Conservation (phyloP, 2,329 filamentous ascomycete genomes). For the Claviceps sp. region DNA sequence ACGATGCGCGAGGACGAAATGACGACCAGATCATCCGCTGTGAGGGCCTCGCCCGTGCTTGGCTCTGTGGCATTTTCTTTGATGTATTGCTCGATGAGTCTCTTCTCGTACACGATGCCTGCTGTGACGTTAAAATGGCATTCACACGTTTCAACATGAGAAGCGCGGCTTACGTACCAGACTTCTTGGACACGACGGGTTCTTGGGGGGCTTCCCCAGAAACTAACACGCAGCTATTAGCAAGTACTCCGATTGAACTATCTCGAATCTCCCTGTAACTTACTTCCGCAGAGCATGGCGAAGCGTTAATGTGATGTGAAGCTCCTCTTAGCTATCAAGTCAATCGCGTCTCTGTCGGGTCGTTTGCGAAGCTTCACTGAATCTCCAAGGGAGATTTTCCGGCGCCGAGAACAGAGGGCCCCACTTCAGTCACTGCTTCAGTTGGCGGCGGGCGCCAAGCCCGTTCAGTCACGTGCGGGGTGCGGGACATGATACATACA, state of each 20-base stretch:
- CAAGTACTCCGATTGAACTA: background rate
- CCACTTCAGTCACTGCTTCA: slow-evolving; percentile 1
- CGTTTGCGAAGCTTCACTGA: background rate
- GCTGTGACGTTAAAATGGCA: slow-evolving; percentile 3
- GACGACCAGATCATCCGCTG: slow-evolving; percentile 72
- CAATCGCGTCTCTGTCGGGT: slow-evolving; percentile 9
- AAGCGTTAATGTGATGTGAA: slow-evolving; percentile 12
- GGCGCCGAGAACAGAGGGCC: background rate
- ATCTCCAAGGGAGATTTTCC: slow-evolving; percentile 13
- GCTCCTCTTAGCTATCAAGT: slow-evolving; percentile 7
- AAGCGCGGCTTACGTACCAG: slow-evolving; percentile 44
- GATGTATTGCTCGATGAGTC: slow-evolving; percentile 89
- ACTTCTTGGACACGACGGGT: slow-evolving; percentile 90
- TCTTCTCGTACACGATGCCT: slow-evolving; percentile 89
- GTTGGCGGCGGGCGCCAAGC: too few relatives aligned
- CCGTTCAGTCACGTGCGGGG: slow-evolving; percentile 1
- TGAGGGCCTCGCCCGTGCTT: slow-evolving; percentile 72
- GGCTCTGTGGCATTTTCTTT: slow-evolving; percentile 88
- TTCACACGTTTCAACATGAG: background rate
- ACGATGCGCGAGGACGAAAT: slow-evolving; percentile 75
- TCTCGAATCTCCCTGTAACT: slow-evolving; percentile 8
- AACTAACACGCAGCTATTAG: slow-evolving; percentile 39
- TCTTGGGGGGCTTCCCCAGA: slow-evolving; percentile 93
- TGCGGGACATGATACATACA: background rate
- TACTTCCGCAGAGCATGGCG: slow-evolving; percentile 37